phyloP scores from a whole-genome alignment of 768 basidiomycete genomes.

The Auricularia sp. region DNA sequence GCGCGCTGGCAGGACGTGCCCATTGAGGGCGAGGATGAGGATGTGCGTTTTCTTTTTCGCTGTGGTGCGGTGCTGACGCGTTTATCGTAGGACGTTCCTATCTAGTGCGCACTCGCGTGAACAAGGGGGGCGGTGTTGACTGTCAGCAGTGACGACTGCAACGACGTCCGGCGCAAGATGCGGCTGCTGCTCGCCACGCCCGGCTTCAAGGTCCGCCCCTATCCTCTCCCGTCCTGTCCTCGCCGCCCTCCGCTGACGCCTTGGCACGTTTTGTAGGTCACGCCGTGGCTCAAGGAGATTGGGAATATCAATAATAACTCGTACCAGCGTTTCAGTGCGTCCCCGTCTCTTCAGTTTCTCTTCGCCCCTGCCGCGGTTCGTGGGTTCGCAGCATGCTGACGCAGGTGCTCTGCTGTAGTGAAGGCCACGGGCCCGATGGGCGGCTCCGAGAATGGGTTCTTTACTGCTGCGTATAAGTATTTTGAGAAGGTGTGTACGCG shows the following conservation, averaged over 20 bases:
- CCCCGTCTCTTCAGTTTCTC: not conserved
- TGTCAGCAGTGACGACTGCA: constrained; percentile 32
- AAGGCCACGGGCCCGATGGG: constrained; percentile 30
- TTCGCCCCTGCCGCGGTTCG: not conserved
- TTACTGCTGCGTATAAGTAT: constrained; percentile 36
- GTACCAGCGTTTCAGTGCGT: constrained; percentile 35
- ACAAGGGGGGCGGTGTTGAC: not conserved
- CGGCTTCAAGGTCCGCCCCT: constrained; percentile 28
- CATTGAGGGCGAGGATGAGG: constrained; percentile 33
- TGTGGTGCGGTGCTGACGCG: not conserved
- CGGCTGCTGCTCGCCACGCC: constrained; percentile 31
- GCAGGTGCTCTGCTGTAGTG: constrained; percentile 22
- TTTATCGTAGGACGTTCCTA: constrained; percentile 14
- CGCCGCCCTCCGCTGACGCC: not conserved
- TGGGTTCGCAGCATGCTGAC: not conserved
- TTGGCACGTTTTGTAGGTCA: constrained; percentile 21
- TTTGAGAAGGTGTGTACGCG: constrained; percentile 31
- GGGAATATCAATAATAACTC: constrained; percentile 38
- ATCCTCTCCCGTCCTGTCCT: not conserved
- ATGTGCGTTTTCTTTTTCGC: constrained; percentile 5
- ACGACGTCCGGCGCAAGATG: constrained; percentile 39
- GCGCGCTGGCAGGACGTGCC: constrained; percentile 29
- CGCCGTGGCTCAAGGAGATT: constrained; percentile 37
- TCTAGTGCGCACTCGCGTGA: constrained; percentile 18
- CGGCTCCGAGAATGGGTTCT: constrained; percentile 37